Evolutionary conservation across 148 eudicot species (phyloP).

Genomic region (Fallopia convolvulus): DNA sequence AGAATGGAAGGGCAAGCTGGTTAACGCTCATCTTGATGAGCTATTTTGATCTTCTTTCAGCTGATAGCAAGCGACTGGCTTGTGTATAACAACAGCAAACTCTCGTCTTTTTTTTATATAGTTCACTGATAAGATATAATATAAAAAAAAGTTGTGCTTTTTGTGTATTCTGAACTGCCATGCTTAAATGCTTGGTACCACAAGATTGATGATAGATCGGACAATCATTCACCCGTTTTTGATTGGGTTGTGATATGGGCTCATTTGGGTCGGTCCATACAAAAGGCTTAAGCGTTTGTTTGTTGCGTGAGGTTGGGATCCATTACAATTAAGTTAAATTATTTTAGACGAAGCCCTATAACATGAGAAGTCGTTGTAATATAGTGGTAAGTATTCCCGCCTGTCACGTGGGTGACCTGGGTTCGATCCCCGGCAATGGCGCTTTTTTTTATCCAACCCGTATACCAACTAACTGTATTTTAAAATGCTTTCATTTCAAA

Average conservation of each 20-base stretch:
- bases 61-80: background rate
- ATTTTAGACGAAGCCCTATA: accelerated
- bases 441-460: conserved; percentile 7
- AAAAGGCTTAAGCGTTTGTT: background rate
- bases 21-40: conserved; percentile 2
- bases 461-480: background rate
- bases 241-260: background rate
- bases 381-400: conserved; percentile 99
- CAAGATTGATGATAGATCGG: background rate
- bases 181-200: conserved; percentile 9
- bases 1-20: background rate
- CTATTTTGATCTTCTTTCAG: background rate
- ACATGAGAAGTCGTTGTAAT: conserved; percentile 71
- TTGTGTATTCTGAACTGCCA: background rate
- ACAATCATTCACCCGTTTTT: background rate
- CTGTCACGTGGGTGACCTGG: conserved; percentile 99
- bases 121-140: background rate
- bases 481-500: background rate
- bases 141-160: background rate
- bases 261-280: background rate
- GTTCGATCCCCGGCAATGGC: conserved; percentile 99
- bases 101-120: background rate
- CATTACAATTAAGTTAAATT: too few species aligned
- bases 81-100: background rate
- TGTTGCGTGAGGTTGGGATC: too few species aligned